Conservation (phyloP, 1,284 basidiomycete species). For the Phellinidium pouzarii region DNA sequence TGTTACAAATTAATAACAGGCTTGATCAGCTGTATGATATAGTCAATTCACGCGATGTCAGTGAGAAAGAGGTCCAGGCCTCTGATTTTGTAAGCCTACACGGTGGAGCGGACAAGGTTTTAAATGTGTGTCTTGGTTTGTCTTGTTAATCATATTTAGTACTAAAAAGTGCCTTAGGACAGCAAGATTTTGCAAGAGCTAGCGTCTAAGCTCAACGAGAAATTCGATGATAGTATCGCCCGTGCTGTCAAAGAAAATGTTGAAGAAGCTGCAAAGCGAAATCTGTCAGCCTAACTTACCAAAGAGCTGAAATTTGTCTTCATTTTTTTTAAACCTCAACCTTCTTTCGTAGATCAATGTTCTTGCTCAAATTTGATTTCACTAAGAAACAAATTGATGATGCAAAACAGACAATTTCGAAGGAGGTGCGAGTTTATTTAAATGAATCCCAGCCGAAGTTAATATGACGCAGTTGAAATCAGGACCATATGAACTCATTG, state of each 20-base stretch:
- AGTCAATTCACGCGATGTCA: constrained; percentile 3
- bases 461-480: constrained; percentile 13
- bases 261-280: constrained; percentile 14
- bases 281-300: constrained; percentile 10
- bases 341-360: too few species aligned
- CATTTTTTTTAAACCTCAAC: constrained; percentile 1
- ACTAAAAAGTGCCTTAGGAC: constrained; percentile 5
- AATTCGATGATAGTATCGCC: constrained; percentile 9
- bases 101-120: constrained; percentile 7
- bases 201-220: constrained; percentile 13
- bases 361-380: constrained; percentile 19
- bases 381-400: constrained; percentile 18
- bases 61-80: constrained; percentile 10
- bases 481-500: constrained; percentile 21
- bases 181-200: constrained; percentile 14
- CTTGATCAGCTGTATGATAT: constrained; percentile 4
- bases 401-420: constrained; percentile 18
- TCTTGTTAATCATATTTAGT: not conserved
- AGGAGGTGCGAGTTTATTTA: constrained; percentile 7
- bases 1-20: constrained; percentile 12
- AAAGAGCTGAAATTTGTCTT: not conserved
- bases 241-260: constrained; percentile 15
- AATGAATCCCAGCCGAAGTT: not conserved
- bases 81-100: constrained; percentile 2
- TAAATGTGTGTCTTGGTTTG: not conserved